Conservation (phyloP, 345 rosid genomes). For the Viola odorata region DNA sequence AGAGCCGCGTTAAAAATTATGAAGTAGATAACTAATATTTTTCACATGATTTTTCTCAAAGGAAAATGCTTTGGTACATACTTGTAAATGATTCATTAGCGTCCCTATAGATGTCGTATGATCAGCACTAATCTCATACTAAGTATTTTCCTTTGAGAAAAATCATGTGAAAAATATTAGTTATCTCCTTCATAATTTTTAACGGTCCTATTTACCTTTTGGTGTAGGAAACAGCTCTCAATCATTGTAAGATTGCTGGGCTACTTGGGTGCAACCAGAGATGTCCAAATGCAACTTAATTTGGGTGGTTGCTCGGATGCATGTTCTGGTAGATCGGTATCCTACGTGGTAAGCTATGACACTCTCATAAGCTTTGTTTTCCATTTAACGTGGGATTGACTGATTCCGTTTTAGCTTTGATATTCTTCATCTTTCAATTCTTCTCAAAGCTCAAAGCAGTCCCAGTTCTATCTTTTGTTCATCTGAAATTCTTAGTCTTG, state of each 20-base stretch:
- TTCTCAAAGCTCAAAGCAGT: background rate
- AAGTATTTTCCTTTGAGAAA: background rate
- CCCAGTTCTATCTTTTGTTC: background rate
- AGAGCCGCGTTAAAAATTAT: constrained; percentile 43
- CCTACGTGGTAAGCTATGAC: constrained; percentile 74
- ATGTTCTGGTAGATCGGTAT: constrained; percentile 85
- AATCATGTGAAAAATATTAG: background rate
- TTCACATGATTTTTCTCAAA: background rate
- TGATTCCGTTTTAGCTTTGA: background rate
- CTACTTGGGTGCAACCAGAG: constrained; percentile 95
- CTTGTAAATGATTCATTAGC: too few relatives aligned
- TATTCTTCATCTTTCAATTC: background rate
- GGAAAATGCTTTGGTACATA: background rate
- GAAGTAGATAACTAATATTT: background rate
- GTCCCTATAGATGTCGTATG: too few relatives aligned
- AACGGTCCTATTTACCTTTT: constrained; percentile 7
- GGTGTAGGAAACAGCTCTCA: constrained; percentile 89
- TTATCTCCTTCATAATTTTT: background rate
- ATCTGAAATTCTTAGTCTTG: background rate
- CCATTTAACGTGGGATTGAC: background rate
- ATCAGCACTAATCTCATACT: too few relatives aligned
- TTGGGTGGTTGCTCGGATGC: constrained; percentile 96
- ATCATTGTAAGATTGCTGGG: constrained; percentile 83
- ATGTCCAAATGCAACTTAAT: constrained; percentile 85
- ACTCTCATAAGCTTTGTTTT: too few relatives aligned